Evolutionary conservation across 768 basidiomycete species (phyloP), one percentile per base, ranked within the genome.

Genomic region (Leucosporidium yakuticum): DNA sequence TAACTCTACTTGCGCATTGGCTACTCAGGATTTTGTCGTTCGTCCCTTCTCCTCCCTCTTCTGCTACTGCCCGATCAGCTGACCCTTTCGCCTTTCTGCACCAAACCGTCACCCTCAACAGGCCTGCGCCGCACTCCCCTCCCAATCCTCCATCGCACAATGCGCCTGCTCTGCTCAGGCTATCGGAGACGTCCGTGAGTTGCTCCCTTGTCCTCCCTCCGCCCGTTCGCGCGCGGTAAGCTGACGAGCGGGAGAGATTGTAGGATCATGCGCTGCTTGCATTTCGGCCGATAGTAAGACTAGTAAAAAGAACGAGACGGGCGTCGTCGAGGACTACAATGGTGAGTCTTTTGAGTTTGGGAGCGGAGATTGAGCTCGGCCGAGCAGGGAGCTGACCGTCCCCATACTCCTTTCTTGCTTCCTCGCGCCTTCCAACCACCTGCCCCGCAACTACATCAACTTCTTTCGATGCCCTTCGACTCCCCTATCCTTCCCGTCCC

Each of bases 311-410:
- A 68, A 71, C 61, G 58, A 51, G 34, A 71, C 67, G 19, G 29
- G 44, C 12, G 70, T 71, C 48, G 70, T 71, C 25, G 14, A 23
- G 2, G 50, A 67, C 21, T 71, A 71, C 66, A 71, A 71, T n/a
- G 11, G 63, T 59, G 15, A 44, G 63, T 36, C 32, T 25, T 36
- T n/a, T n/a, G n/a, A n/a, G n/a, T n/a, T n/a, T n/a, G 12, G 34
- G 34, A 36, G 34, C 5, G 34, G 12, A 36, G 34, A 36, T 5
- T 5, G 34, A 36, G 34, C 5, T 5, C 6, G 34, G 34, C 5
- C 5, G 34, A 44, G 39, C 39, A 15, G 11, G 11, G 39, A 44
- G 34, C 34, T 36, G 34, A 36, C 12, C 34, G 5, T n/a, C n/a
- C n/a, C n/a, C n/a, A n/a, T n/a, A n/a, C n/a, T n/a, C n/a, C n/a